Conservation (phyloP, 371 early-diverging fungal species). For the Mortierella sp. region DNA sequence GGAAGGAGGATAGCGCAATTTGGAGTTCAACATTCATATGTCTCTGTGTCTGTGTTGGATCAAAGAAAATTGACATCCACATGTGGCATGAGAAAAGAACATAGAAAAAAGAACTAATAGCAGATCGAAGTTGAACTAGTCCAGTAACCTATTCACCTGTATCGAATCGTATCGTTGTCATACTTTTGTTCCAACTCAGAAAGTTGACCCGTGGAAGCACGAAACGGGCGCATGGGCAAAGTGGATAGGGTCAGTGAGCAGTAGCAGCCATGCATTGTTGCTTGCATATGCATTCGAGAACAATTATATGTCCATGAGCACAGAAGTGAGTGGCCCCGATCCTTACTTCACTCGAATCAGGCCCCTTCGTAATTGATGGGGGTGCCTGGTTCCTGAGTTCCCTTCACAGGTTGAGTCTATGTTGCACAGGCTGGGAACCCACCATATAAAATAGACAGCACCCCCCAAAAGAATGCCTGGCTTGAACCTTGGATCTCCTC, state of each 20-base stretch:
- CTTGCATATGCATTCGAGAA: neutral
- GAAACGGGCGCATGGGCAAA: neutral
- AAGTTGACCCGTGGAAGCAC: neutral
- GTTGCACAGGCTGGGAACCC: too few relatives aligned
- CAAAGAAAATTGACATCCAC: neutral
- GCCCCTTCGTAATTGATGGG: neutral
- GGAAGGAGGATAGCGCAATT: neutral
- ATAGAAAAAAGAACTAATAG: neutral
- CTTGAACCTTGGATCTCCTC: neutral
- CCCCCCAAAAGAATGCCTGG: neutral
- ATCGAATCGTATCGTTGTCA: neutral
- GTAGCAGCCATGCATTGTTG: neutral
- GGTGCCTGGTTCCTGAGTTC: neutral
- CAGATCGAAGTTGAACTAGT: neutral
- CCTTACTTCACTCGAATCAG: neutral
- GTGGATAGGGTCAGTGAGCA: neutral
- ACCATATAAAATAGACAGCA: neutral
- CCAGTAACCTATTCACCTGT: neutral
- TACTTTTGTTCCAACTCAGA: too few relatives aligned
- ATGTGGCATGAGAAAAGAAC: constrained; percentile 2
- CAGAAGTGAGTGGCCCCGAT: neutral
- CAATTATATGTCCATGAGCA: neutral
- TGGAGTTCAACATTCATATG: constrained; percentile 4
- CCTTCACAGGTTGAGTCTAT: neutral
- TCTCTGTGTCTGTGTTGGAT: neutral